A percentile compares a stretch with the other conserved stretches of the same genome.
These are phyloP conservation scores for Fusarium liriodendri DNA, from an alignment of 2,329 filamentous ascomycete species.

Conservation along the genomic window DNA sequence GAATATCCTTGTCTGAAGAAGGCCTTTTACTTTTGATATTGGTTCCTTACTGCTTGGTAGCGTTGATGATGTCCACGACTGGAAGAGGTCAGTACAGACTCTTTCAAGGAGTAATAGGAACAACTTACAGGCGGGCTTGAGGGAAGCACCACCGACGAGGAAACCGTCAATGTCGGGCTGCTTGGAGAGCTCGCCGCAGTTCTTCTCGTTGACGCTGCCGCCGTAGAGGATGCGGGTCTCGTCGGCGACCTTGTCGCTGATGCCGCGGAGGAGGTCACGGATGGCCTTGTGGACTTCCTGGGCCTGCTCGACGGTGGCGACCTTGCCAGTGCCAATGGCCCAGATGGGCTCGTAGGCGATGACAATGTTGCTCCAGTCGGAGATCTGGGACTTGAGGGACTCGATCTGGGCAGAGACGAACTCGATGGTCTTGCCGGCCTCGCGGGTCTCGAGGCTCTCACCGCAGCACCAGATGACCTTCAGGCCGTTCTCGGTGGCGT, in stretches of 20 bases:
- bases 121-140: constrained; percentile 92
- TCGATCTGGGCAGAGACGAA: constrained; percentile 88
- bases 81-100: constrained; percentile 8
- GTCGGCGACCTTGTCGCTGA: constrained; percentile 80
- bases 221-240: constrained; percentile 96
- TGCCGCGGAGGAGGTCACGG: constrained; percentile 86
- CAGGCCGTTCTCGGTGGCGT: constrained; percentile 86
- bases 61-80: constrained; percentile 72
- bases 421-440: constrained; percentile 85
- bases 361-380: constrained; percentile 94
- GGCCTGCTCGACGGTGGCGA: constrained; percentile 87
- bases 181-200: constrained; percentile 92
- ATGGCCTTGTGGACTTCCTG: constrained; percentile 95
- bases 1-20: constrained; percentile 8
- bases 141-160: constrained; percentile 93
- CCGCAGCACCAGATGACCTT: constrained; percentile 97
- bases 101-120: background rate
- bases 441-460: constrained; percentile 93
- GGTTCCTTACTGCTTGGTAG: constrained; percentile 57
- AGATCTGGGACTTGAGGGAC: constrained; percentile 80
- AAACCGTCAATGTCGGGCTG: constrained; percentile 97
- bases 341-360: constrained; percentile 99
- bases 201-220: constrained; percentile 97
- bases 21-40: constrained; percentile 31
- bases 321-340: constrained; percentile 94